Evolutionary conservation across 2,329 filamentous ascomycete genomes (phyloP), one percentile per base, ranked within the genome.

Genomic region (Fusarium foetens): DNA sequence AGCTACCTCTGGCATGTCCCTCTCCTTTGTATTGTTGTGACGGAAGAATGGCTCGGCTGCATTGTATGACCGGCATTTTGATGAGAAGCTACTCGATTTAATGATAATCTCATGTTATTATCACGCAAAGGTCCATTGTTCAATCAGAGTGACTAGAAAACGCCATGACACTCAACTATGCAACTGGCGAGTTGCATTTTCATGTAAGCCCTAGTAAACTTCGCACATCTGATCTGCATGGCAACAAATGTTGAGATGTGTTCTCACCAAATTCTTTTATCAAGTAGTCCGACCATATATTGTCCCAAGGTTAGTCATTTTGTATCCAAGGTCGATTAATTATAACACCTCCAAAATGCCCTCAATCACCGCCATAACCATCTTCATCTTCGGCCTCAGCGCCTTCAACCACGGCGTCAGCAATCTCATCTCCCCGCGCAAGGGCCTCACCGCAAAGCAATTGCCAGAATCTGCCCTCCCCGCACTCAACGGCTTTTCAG

Each of bases 401-500:
- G 63, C 68, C 51, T 71, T 68, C 33, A 67, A 61, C 9, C 55
- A 71, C 17, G 64, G 69, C 10, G 51, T 71, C 38, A 48, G 63
- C 42, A 72, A 64, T 21, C 68, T 71, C 14, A 23, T 71, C 35
- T 71, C 63, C 27, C 63, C 58, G 8, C 49, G 35, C 29, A 71
- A 71, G 46, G 68, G 67, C 39, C 68, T 71, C 36, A 41, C 63
- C 5, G 29, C 54, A 13, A 67, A 71, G 5, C 63, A 68, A 16
- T 36, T 71, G 6, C 68, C 46, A 11, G 48, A 64, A 2, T 51
- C 67, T 13, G 68, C 68, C 23, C 67, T 71, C 19, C 63, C 68
- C 23, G 68, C 67, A 4, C 58, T 71, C 17, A 71, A 70, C 21
- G 67, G 67, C 5, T 68, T 71, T n/a, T 70, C 67, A 5, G 54